These are phyloP conservation scores for Neostapfia colusana DNA, from an alignment of 176 grass and related monocot genomes.

Conservation along the genomic window DNA sequence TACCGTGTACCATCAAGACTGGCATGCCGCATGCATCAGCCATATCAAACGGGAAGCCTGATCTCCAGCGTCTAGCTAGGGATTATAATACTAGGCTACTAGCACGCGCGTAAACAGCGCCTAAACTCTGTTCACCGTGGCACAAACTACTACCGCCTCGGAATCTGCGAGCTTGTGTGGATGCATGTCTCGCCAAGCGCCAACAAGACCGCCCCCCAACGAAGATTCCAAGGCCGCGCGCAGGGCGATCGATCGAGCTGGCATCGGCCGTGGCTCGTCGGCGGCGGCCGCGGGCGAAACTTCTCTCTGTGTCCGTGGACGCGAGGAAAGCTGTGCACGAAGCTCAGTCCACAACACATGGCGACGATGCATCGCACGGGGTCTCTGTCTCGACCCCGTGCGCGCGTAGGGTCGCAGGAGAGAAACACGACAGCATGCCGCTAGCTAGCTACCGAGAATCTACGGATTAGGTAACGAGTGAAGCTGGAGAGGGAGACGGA, in stretches of 20 bases:
- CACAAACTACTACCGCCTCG: not conserved
- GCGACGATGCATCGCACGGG: not conserved
- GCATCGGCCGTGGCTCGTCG: not conserved
- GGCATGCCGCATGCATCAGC: not conserved
- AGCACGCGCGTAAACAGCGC: conserved; percentile 10
- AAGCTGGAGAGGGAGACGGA: not conserved
- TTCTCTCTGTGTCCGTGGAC: not conserved
- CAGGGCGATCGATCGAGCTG: not conserved
- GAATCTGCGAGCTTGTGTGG: conserved; percentile 17
- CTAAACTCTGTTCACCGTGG: not conserved
- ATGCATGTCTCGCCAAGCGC: conserved; percentile 16
- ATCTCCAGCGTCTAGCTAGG: not conserved
- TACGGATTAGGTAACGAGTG: conserved; percentile 6
- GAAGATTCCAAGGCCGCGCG: conserved; percentile 31
- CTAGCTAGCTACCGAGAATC: conserved; percentile 7
- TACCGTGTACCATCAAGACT: not conserved
- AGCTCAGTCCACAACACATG: conserved; percentile 33
- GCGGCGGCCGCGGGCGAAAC: not conserved
- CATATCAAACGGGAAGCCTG: not conserved
- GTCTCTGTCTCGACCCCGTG: not conserved
- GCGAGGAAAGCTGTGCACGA: conserved; percentile 26
- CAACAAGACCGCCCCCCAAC: conserved; percentile 12
- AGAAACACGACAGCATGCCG: not conserved
- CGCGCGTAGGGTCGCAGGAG: not conserved
- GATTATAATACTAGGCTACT: not conserved